Base-by-base conservation (phyloP, 2,329 filamentous ascomycete species). In the Exserohilum turcica region DNA sequence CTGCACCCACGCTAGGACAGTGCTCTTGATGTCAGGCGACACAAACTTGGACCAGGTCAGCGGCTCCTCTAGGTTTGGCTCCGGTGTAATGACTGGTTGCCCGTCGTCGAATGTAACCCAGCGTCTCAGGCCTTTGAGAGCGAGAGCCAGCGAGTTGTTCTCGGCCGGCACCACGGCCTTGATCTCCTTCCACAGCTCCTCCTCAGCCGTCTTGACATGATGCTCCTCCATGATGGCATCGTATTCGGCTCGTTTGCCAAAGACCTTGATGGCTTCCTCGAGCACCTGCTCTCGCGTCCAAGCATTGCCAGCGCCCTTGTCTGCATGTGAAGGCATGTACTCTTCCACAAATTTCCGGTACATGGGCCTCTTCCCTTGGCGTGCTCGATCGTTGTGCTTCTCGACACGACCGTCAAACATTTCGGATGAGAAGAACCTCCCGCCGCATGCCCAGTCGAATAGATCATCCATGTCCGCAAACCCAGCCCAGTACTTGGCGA, bases 341-440 rank as follows among this genome's bases (percentile, higher is more conserved):
- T 86, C 82, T 1, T 86, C 78, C 4, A 87, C 69, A 81, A 88
- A 92, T 5, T 70, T 68, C 2, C 76, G 75, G 66, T 85, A 91
- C 24, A 85, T 78, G 0, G 80, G 79, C 0, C 89, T 80, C 35
- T 78, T 76, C 0, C 60, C 68, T 74, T 86, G 78, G 2, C 86
- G 80, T 18, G 79, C 78, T 1, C 84, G 79, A 59, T 90, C 86
- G 49, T 84, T 84, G 52, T 68, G 71, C 45, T 72, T 76, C 43
- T 76, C 70, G 13, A 64, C 56, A 8, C 72, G 62, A 44, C 64
- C 54, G 48, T 66, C 53, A 16, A 73, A 68, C 1, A 76, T 66
- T 1, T 69, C 58, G 0, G 80, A 74, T 44, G 76, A 79, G 65
- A 91, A 87, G 61, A 91, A 77, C 1, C 82, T 79, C 57, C 84